Percentiles rank a stretch among this genome's conserved stretches.
Evolutionary conservation across 2,329 filamentous ascomycete species (phyloP).

Genomic region (Beauveria rudraprayagi): DNA sequence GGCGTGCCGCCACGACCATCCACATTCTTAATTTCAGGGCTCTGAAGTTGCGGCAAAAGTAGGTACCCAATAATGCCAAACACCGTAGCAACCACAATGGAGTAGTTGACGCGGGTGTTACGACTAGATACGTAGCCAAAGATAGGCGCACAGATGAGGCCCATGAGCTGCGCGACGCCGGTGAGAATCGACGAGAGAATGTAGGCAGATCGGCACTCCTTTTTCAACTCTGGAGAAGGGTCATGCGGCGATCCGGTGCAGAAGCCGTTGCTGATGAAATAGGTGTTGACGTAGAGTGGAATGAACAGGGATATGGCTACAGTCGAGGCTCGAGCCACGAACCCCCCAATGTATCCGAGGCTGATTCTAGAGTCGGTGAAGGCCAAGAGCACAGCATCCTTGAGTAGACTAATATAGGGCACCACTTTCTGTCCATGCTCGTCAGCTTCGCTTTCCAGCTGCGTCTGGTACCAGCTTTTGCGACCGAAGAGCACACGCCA

Average conservation of each 20-base stretch:
- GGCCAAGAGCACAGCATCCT: conserved; percentile 59
- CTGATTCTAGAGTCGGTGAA: conserved; percentile 70
- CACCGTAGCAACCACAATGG: conserved; percentile 62
- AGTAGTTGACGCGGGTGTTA: conserved; percentile 58
- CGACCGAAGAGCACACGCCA: conserved; percentile 50
- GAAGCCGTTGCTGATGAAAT: conserved; percentile 73
- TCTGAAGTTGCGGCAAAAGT: conserved; percentile 65
- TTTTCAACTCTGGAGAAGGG: conserved; percentile 66
- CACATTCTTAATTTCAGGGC: conserved; percentile 61
- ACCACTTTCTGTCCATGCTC: conserved; percentile 31
- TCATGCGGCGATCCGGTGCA: conserved; percentile 62
- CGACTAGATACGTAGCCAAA: conserved; percentile 81
- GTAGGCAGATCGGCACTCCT: conserved; percentile 79
- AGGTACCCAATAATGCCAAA: conserved; percentile 73
- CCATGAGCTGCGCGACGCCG: conserved; percentile 79
- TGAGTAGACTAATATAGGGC: conserved; percentile 52
- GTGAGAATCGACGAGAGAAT: conserved; percentile 80
- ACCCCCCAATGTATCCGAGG: conserved; percentile 85
- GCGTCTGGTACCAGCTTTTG: conserved; percentile 19
- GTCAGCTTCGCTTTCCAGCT: conserved; percentile 15
- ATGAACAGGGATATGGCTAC: conserved; percentile 95
- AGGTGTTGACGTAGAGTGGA: conserved; percentile 85
- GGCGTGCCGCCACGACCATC: conserved; percentile 59
- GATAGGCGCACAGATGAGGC: conserved; percentile 72
- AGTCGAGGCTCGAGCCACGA: conserved; percentile 88